Base-by-base conservation (phyloP, 495 filamentous ascomycete genomes). In the Chaetomidium leptoderma region DNA sequence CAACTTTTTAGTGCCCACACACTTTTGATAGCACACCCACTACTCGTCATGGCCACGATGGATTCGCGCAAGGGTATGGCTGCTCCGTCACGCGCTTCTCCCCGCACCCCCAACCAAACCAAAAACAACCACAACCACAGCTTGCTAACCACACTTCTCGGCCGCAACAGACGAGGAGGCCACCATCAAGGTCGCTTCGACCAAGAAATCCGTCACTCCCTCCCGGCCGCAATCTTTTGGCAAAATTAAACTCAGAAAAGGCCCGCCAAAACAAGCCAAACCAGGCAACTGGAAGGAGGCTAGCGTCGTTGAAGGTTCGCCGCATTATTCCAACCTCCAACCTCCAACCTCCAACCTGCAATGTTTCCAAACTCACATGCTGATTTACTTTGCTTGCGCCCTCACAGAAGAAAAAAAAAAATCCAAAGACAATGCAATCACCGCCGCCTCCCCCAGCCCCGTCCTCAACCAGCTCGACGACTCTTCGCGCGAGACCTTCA, bases 381-480 rank as follows among this genome's bases (percentile, higher is more conserved):
- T n/a, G n/a, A n/a, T n/a, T n/a, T n/a, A n/a, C n/a, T n/a, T n/a
- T n/a, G n/a, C 8, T 30, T 54, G 11, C 32, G n/a, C 19, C 6
- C 32, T 45, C 42, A 23, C 40, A 45, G 66, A 60, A 70, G 78
- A 77, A 9, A 77, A 78, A 27, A 81, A 78, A 55, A 79, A 76
- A 51, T 44, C 66, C 24, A 78, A 72, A 53, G 68, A 70, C 47
- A 66, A 58, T 16, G 66, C 67, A 8, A 77, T 80, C 2, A 70
- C 69, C 7, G 66, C 71, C n/a, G 58, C 67, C 27, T 75, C 78
- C 2, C 76, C 78, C 17, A 71, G 72, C 19, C 76, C 82, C 6
- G 68, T 89, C 13, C 79, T 95, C 16, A 95, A 90, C 58, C 84
- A 84, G 39, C 77, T 92, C 39, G 85, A 91, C 61, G 81, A 86